These are phyloP conservation scores for Lipomyces orientalis DNA, from an alignment of 805 yeast genomes.

Conservation along the genomic window DNA sequence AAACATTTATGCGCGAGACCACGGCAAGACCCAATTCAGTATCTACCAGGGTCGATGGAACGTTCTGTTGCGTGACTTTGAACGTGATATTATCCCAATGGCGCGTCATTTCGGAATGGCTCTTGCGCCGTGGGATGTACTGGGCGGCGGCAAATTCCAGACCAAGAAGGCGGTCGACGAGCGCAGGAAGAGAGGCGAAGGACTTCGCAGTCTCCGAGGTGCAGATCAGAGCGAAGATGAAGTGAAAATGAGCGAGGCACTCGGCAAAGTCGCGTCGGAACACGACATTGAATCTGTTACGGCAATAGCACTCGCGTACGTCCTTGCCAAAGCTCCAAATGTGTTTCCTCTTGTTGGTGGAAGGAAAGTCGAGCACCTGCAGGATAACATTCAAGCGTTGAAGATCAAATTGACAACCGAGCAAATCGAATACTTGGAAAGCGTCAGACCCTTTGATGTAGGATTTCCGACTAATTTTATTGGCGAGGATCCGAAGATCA, in stretches of 20 bases:
- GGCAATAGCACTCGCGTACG: constrained; percentile 39
- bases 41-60: constrained; percentile 42
- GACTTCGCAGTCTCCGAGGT: constrained; percentile 14
- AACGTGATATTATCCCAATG: constrained; percentile 43
- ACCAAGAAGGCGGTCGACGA: constrained; percentile 37
- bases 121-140: constrained; percentile 40
- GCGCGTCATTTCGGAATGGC: constrained; percentile 41
- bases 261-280: constrained; percentile 37
- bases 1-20: constrained; percentile 35
- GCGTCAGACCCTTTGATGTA: constrained; percentile 33
- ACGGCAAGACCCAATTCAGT: constrained; percentile 39
- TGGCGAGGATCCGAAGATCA: constrained; percentile 13
- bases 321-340: constrained; percentile 35
- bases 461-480: constrained; percentile 37
- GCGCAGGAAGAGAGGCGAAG: constrained; percentile 32
- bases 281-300: constrained; percentile 22
- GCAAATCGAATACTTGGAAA: constrained; percentile 33
- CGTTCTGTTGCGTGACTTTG: constrained; percentile 37
- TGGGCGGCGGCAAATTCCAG: constrained; percentile 40
- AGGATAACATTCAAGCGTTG: constrained; percentile 37
- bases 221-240: constrained; percentile 32
- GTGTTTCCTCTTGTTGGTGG: constrained; percentile 42
- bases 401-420: constrained; percentile 33
- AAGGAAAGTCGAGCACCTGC: constrained; percentile 38
- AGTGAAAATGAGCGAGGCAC: constrained; percentile 35